Evolutionary conservation across 805 yeast genomes (phyloP).

Genomic region (Starmerella sp.): DNA sequence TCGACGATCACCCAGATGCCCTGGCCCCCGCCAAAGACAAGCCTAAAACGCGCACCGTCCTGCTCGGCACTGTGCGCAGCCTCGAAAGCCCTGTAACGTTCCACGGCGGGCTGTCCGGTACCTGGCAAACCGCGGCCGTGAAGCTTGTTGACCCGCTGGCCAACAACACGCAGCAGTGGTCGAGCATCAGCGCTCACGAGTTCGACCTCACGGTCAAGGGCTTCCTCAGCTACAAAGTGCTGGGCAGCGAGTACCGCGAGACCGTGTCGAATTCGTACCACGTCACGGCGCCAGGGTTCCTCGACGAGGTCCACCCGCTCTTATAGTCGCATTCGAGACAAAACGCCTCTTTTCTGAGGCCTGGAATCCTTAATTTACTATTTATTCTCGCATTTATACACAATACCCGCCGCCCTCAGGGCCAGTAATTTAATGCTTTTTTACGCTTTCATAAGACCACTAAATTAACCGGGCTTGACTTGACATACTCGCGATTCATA

Average conservation of each 20-base stretch:
- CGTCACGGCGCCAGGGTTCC: slow-evolving; percentile 9
- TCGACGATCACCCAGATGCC: slow-evolving; percentile 14
- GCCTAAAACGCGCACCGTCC: slow-evolving; percentile 45
- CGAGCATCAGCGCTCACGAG: slow-evolving; percentile 58
- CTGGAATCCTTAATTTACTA: not conserved
- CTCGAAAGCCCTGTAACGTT: slow-evolving; percentile 67
- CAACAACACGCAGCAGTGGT: slow-evolving; percentile 43
- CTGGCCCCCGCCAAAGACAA: not conserved
- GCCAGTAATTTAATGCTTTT: too few relatives aligned
- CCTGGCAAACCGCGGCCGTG: slow-evolving; percentile 52
- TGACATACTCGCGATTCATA: not conserved
- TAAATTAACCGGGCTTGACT: too few relatives aligned
- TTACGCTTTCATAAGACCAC: too few relatives aligned
- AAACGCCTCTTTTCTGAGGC: not conserved
- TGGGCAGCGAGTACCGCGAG: slow-evolving; percentile 30
- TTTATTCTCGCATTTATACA: not conserved
- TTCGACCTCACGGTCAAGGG: slow-evolving; percentile 82
- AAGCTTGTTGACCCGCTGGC: slow-evolving; percentile 65
- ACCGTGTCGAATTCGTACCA: slow-evolving; percentile 19
- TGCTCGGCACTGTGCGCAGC: slow-evolving; percentile 55
- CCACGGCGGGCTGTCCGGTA: slow-evolving; percentile 36
- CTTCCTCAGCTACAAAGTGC: slow-evolving; percentile 59
- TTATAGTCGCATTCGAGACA: not conserved
- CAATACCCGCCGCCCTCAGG: too few relatives aligned
- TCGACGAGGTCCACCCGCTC: not conserved